A percentile compares a stretch with the other conserved stretches of the same genome.
These are phyloP conservation scores for Scutellaria minor DNA, from an alignment of 257 asterid genomes.

Conservation along the genomic window DNA sequence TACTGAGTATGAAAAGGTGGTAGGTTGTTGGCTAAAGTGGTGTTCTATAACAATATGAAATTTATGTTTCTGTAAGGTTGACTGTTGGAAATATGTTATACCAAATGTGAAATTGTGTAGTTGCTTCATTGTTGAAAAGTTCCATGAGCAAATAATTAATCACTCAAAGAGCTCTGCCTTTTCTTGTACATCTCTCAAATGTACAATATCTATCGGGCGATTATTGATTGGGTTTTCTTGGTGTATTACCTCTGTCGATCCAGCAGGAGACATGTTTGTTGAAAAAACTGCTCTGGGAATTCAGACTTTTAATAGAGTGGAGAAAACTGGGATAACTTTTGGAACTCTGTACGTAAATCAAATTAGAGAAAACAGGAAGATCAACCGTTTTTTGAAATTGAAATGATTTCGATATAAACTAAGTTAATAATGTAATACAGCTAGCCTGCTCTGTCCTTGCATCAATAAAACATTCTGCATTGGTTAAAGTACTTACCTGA, in stretches of 20 bases:
- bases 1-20: background rate
- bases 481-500: conserved; percentile 16
- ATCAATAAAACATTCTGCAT: background rate
- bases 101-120: conserved; percentile 13
- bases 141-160: conserved; percentile 15
- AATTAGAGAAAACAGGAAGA: conserved; percentile 1
- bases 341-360: conserved; percentile 1
- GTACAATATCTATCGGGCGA: background rate
- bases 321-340: background rate
- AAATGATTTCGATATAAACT: background rate
- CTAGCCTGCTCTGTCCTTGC: conserved; percentile 12
- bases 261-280: background rate
- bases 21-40: background rate
- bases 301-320: background rate
- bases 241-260: conserved; percentile 3
- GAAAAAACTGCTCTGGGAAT: background rate
- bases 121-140: conserved; percentile 17
- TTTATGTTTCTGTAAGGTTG: background rate
- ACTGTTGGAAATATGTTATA: background rate
- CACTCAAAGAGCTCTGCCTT: background rate
- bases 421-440: conserved; percentile 6
- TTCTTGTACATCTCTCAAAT: background rate
- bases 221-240: conserved; percentile 15
- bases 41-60: conserved; percentile 8
- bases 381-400: background rate